Base-by-base conservation (phyloP, 129 eudicot species). In the Ambrosia trifida region DNA sequence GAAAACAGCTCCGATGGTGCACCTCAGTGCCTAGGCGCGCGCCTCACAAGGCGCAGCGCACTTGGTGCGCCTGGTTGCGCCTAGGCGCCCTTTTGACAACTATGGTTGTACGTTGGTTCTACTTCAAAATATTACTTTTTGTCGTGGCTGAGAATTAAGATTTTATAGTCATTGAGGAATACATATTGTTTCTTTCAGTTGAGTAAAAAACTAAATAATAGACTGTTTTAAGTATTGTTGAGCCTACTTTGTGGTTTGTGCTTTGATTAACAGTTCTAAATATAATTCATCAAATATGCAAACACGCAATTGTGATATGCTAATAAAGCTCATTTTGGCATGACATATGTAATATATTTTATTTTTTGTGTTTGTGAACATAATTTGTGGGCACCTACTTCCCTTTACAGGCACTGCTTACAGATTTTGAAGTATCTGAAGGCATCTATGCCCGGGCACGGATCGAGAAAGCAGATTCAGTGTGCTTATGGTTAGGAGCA, bases 401-500 rank as follows among this genome's bases (percentile, higher is more conserved):
- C 47, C 59, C 44, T 40, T 72, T 82, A 83, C 93, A 94, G 98
- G 86, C 85, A 32, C 71, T 87, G 68, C 53, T 87, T 76, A 89
- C 98, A 56, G 98, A 94, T 80, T 94, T 89, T 81, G 96, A 94
- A 83, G 87, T 94, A 13, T 94, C 95, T 1, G 98, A 94, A 84
- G 98, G 98, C 66, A 94, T 94, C 18, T 89, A 89, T 80, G 88
- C 98, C 11, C 84, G 95, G 24, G 97, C 98, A 51, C 75, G 87
- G 33, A 79, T 94, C 12, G 97, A 94, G 36, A 90, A 84, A 72
- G 50, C 96, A 10, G 90, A 94, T 66, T 94, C 96, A 1, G 98
- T 94, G 60, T 94, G 98, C 70, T 76, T 94, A 68, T 94, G 98
- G 98, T 84, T 94, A 73, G 98, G 98, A 78, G 98, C 98, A 63